Evolutionary conservation across 306 rosid species (phyloP), one percentile per base, ranked within the genome.

Genomic region (Gastrolobium villosum): DNA sequence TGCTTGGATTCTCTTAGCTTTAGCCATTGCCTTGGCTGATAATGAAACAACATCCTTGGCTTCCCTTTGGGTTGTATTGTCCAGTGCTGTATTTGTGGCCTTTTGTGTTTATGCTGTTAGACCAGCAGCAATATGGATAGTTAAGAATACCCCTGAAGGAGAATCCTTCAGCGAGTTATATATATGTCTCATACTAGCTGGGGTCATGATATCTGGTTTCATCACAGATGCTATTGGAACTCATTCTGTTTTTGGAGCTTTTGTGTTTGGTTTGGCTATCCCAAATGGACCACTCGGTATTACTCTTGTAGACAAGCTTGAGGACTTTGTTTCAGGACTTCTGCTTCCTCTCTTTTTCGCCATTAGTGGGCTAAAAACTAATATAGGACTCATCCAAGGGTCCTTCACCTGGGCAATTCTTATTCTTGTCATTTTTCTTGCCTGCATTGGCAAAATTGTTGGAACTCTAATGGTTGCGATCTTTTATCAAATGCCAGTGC

Each of bases 261-360:
- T 95, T 65, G 93, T 91, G 55, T 95, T 93, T 68, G 99, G 99
- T 9, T 75, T 95, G 59, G 85, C 88, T 2, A 93, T 95, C n/a
- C 99, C 99, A 6, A 95, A 74, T 50, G 98, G 99, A 8, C 95
- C 99, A 0, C 93, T 93, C 4, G 95, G 98, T 0, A 83, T 87
- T 10, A 88, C 97, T 15, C 93, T 95, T 7, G 92, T 95, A 2
- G 99, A 95, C 72, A 95, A 91, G 89, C 97, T 95, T 4, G 99
- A 95, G 83, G 99, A 95, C 60, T 95, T 95, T 44, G 92, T 95
- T 37, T 95, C 99, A 0, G 99, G 98, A n/a, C 93, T 95, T 61
- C 5, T 93, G 78, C 90, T 95, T 6, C 99, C 99, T 83, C 93
- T 95, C 10, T 95, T 93, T 76, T 95, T 95, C 13, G 98, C 97